Evolutionary conservation across 192 early-diverging fungal genomes (phyloP).

Genomic region (Coemansia aciculifera): DNA sequence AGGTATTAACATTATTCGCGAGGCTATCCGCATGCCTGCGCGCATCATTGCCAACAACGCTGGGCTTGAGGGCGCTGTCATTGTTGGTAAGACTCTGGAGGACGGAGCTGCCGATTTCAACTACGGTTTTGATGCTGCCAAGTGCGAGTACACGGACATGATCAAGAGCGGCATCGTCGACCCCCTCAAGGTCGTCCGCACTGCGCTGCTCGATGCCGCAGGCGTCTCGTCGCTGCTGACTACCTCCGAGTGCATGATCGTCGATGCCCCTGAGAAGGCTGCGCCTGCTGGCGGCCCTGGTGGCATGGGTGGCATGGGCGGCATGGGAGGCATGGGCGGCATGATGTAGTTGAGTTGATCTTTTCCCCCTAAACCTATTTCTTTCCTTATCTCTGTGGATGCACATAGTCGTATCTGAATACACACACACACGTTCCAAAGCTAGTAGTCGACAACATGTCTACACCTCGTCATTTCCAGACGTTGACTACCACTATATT

Average conservation of each 20-base stretch:
- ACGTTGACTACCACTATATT: background rate
- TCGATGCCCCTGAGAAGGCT: conserved; percentile 85
- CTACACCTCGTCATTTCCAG: background rate
- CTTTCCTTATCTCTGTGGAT: background rate
- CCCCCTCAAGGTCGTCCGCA: conserved; percentile 99
- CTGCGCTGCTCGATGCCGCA: conserved; percentile 93
- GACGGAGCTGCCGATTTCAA: conserved; percentile 75
- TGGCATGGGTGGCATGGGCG: conserved; percentile 78
- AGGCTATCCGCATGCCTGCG: conserved; percentile 91
- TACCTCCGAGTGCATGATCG: conserved; percentile 98
- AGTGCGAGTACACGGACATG: conserved; percentile 93
- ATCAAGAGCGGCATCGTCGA: conserved; percentile 97
- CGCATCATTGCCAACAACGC: conserved; percentile 97
- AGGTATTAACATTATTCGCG: conserved; percentile 93
- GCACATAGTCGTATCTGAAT: background rate
- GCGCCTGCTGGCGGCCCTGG: conserved; percentile 57
- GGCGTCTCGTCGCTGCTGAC: conserved; percentile 97
- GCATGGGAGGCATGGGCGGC: conserved; percentile 60
- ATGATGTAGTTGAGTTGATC: conserved; percentile 39
- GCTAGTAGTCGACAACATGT: background rate
- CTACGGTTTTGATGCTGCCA: conserved; percentile 92
- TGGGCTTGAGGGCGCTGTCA: conserved; percentile 94
- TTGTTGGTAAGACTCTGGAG: conserved; percentile 95
- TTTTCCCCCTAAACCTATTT: conserved; percentile 1
- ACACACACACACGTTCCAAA: conserved; percentile 5